Percentiles rank a stretch among this genome's conserved stretches.
These are phyloP conservation scores for Backusella luteola DNA, from an alignment of 192 early-diverging fungal genomes.

Conservation along the genomic window DNA sequence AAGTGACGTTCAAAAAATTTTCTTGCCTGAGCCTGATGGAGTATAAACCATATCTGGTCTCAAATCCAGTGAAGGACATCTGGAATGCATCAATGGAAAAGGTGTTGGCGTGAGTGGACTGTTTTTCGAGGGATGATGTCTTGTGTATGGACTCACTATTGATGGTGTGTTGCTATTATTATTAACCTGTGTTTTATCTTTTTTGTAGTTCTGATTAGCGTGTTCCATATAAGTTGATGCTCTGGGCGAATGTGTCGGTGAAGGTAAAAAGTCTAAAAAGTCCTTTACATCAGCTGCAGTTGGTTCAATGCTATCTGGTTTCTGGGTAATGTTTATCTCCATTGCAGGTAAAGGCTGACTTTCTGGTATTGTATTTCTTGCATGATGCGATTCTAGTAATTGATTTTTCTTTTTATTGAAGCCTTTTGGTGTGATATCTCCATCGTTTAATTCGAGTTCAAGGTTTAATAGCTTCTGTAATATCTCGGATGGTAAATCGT, in stretches of 20 bases:
- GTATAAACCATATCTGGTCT: not conserved
- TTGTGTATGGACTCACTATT: not conserved
- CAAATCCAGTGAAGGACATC: not conserved
- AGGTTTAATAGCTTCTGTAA: conserved; percentile 21
- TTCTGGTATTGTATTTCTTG: conserved; percentile 29
- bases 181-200: not conserved
- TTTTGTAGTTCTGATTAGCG: not conserved
- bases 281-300: conserved; percentile 22
- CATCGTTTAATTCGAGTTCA: conserved; percentile 54
- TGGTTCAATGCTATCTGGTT: conserved; percentile 8
- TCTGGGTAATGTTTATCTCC: not conserved
- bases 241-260: conserved; percentile 16
- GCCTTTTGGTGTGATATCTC: conserved; percentile 76
- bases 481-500: conserved; percentile 12
- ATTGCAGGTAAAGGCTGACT: conserved; percentile 15
- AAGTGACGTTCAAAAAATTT: not conserved
- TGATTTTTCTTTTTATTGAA: conserved; percentile 54
- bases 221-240: conserved; percentile 19
- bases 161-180: not conserved
- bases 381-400: conserved; percentile 6
- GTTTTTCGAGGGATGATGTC: not conserved
- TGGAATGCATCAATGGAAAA: not conserved
- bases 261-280: conserved; percentile 21
- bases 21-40: not conserved
- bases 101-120: not conserved